A percentile compares a stretch with the other conserved stretches of the same genome.
These are phyloP conservation scores for Durusdinium trenchii DNA, from an alignment of 73 alveolate species.

Conservation along the genomic window DNA sequence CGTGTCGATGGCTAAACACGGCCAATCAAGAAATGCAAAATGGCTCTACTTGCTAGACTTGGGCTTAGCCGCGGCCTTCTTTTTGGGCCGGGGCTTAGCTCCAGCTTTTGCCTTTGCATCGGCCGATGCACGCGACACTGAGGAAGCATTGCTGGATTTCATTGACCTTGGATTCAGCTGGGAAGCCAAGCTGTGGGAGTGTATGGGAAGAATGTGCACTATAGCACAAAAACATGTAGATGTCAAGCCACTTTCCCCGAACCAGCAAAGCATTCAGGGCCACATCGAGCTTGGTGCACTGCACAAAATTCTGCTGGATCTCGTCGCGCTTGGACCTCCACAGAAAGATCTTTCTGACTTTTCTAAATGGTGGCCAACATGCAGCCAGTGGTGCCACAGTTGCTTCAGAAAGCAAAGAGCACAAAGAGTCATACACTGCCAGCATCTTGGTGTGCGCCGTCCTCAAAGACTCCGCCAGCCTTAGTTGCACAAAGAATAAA, in stretches of 20 bases:
- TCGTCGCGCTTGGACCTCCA: neutral
- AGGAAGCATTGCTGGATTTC: neutral
- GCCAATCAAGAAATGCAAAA: too few species aligned
- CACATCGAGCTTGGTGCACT: neutral
- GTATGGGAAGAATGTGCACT: neutral
- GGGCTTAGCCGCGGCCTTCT: neutral
- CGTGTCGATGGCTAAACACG: too few species aligned
- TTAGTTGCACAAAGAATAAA: neutral
- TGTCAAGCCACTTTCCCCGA: neutral
- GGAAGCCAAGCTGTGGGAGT: neutral
- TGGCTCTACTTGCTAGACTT: neutral
- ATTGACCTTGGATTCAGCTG: neutral
- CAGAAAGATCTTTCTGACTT: neutral
- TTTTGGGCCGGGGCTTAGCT: neutral
- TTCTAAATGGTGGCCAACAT: neutral
- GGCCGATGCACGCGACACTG: neutral
- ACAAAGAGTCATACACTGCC: neutral
- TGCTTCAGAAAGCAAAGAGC: neutral
- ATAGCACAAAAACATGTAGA: neutral
- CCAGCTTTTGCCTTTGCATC: neutral
- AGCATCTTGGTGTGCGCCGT: neutral
- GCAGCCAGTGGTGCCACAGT: conserved; percentile 8
- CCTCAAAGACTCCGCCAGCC: neutral
- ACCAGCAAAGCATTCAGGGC: neutral
- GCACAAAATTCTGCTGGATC: neutral